Conservation (phyloP, 176 grass and related monocot genomes). For the Triticum urartu region DNA sequence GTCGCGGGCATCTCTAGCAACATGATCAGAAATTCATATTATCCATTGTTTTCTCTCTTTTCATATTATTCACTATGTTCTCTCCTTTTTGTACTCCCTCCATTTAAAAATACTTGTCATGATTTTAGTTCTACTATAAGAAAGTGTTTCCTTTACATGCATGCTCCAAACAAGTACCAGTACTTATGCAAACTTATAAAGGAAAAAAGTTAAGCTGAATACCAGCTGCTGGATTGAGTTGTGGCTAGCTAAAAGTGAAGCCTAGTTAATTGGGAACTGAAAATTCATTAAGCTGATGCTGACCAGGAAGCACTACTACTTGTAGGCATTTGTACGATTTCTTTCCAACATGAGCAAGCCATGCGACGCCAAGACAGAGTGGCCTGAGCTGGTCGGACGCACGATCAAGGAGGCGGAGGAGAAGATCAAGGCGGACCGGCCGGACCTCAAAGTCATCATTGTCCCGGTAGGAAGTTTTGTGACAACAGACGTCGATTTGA, state of each 20-base stretch:
- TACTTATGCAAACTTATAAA: too few species aligned
- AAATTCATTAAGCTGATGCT: background rate
- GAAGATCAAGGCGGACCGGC: constrained; percentile 34
- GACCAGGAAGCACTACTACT: background rate
- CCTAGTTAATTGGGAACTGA: background rate
- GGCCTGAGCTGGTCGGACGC: constrained; percentile 1
- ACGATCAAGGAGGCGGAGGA: constrained; percentile 20
- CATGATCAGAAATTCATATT: too few species aligned
- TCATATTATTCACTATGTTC: too few species aligned
- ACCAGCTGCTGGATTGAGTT: too few species aligned
- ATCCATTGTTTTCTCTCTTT: too few species aligned
- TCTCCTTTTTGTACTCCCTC: too few species aligned
- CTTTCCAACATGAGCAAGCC: constrained; percentile 5
- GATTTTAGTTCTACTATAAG: too few species aligned
- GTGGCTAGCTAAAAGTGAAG: background rate
- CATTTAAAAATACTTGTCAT: too few species aligned
- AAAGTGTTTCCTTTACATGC: too few species aligned
- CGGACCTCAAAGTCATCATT: background rate
- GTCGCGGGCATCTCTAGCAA: too few species aligned
- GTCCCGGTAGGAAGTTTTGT: background rate
- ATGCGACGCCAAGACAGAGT: constrained; percentile 8
- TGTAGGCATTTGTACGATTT: background rate
- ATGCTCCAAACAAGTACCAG: too few species aligned
- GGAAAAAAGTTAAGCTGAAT: too few species aligned
- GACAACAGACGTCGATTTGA: rapidly evolving